phyloP scores from a whole-genome alignment of 768 basidiomycete species.

The Tulasnella calospora region DNA sequence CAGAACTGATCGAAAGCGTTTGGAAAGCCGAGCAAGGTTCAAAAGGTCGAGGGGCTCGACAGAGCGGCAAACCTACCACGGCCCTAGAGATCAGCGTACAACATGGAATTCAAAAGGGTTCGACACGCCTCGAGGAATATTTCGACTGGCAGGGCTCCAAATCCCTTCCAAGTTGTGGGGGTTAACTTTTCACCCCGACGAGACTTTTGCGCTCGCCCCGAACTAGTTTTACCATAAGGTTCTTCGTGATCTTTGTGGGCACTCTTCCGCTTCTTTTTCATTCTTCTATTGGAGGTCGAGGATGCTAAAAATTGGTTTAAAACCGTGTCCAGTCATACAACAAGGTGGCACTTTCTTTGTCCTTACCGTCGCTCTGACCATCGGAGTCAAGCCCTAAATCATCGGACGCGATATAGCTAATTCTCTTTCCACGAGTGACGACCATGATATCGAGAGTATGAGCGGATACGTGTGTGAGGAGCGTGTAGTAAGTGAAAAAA shows the following conservation, averaged over 20 bases:
- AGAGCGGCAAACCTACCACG: slow-evolving; percentile 7
- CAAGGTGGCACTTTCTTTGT: not conserved
- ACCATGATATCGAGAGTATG: not conserved
- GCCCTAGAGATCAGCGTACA: not conserved
- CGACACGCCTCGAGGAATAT: slow-evolving; percentile 27
- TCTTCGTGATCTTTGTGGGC: not conserved
- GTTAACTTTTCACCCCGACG: not conserved
- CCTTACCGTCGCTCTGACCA: not conserved
- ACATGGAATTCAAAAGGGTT: not conserved
- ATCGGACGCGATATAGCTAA: not conserved
- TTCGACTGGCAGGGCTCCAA: slow-evolving; percentile 25
- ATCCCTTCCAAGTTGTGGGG: not conserved
- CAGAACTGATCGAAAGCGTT: slow-evolving; percentile 18
- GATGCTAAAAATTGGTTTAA: not conserved
- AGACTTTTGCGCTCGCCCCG: not conserved
- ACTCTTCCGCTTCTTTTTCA: not conserved
- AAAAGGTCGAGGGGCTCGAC: slow-evolving; percentile 20
- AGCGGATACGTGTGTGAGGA: not conserved
- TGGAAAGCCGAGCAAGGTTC: slow-evolving; percentile 14
- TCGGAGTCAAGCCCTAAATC: not conserved
- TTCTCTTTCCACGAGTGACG: not conserved
- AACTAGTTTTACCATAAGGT: not conserved
- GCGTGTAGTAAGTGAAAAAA: not conserved
- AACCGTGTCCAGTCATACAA: not conserved
- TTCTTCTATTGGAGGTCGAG: not conserved